These are phyloP conservation scores for Heimioporus sp. DNA, from an alignment of 768 basidiomycete species.

Conservation along the genomic window DNA sequence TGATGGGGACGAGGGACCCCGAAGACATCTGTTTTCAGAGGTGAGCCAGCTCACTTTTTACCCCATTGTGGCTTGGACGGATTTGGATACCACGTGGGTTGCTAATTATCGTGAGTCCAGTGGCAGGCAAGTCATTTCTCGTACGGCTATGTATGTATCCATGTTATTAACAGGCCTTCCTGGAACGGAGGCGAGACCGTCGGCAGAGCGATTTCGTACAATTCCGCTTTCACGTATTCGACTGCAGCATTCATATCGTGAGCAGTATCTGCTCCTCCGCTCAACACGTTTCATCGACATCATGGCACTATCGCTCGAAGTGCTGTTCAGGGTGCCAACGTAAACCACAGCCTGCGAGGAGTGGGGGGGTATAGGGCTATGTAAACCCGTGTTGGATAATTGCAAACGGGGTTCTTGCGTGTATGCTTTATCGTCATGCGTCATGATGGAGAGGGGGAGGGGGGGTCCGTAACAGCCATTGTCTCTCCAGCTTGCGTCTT, in stretches of 20 bases:
- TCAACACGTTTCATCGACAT: constrained; percentile 21
- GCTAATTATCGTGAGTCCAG: not conserved
- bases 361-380: constrained; percentile 22
- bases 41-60: constrained; percentile 24
- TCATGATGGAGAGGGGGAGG: constrained; percentile 9
- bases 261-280: constrained; percentile 9
- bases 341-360: constrained; percentile 27
- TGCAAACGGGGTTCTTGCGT: constrained; percentile 9
- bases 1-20: constrained; percentile 23
- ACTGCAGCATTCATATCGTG: constrained; percentile 20
- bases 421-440: constrained; percentile 14
- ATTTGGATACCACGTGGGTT: constrained; percentile 18
- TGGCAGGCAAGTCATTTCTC: constrained; percentile 1
- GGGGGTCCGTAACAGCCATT: constrained; percentile 8
- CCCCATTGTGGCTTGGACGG: not conserved
- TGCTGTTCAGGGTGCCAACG: constrained; percentile 28
- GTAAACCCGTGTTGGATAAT: constrained; percentile 11
- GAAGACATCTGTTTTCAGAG: constrained; percentile 4
- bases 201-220: constrained; percentile 16
- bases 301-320: constrained; percentile 13
- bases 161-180: constrained; percentile 5
- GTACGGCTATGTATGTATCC: constrained; percentile 7
- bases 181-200: constrained; percentile 21
- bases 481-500: constrained; percentile 7
- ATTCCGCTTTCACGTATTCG: constrained; percentile 26